Evolutionary conservation across 208 protist genomes (phyloP), one percentile per base, ranked within the genome.

Genomic region (Phytomonas francai): DNA sequence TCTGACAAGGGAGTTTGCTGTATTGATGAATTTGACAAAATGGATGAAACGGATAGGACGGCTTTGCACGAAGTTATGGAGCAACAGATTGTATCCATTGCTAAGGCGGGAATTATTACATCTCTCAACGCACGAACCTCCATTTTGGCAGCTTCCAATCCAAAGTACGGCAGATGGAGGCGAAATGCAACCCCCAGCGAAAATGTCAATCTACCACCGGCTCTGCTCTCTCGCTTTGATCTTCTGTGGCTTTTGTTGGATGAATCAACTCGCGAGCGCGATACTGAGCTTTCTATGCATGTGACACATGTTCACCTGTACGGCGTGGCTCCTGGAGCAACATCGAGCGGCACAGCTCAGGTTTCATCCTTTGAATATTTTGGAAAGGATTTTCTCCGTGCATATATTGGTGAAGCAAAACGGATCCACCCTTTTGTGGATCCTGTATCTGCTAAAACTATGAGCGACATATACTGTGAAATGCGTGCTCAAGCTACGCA

Each of bases 21-120:
- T 81, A 99, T 99, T 68, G 99, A 99, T 80, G 99, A 99, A 82
- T 99, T 99, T 78, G 99, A 99, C 84, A 99, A 99, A 74, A 99
- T 99, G 98, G 89, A 89, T 70, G 98, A 99, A 66, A 80, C 77
- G 6, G 97, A 98, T 72, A 83, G 97, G 56, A 99, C 97, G 5
- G 91, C 97, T 12, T 90, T 99, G 29, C 97, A 99, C 77, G 98
- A 99, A 76, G 98, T 99, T 12, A 99, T 99, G 97, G 97, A 99
- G 77, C 98, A 99, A 80, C 98, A 99, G 80, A 98, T 98, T 30
- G 95, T 99, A n/a, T 99, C 97, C 9, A 98, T 99, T 74, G 98
- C 98, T 16, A 99, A 99, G 87, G 98, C 97, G 4, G 98, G 98
- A 59, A 99, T 99, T 69, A 99, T 98, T 59, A 99, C 98, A 0